A percentile compares a stretch with the other conserved stretches of the same genome.
Conservation (phyloP, 2,329 filamentous ascomycete species). For the Fusarium continuum region DNA sequence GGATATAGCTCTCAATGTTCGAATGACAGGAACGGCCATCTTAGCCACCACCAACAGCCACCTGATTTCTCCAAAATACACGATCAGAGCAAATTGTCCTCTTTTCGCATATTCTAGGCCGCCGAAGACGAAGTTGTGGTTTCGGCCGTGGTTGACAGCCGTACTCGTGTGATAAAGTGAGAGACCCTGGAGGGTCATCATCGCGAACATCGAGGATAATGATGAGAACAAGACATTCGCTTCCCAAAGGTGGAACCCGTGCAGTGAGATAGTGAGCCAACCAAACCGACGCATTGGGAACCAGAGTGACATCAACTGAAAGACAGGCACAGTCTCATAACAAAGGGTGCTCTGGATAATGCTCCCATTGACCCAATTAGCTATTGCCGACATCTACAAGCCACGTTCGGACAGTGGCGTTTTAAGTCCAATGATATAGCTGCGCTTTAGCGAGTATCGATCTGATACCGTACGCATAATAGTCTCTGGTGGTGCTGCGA, state of each 20-base stretch:
- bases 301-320: constrained; percentile 3
- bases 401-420: constrained; percentile 12
- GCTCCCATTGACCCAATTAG: not conserved
- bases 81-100: not conserved
- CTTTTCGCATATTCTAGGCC: not conserved
- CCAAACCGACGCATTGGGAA: constrained; percentile 14
- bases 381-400: constrained; percentile 21
- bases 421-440: constrained; percentile 12
- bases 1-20: not conserved
- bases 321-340: not conserved
- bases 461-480: constrained; percentile 19
- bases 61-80: constrained; percentile 14
- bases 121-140: constrained; percentile 1
- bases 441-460: constrained; percentile 27
- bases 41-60: not conserved
- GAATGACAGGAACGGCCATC: not conserved
- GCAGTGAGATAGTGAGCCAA: not conserved
- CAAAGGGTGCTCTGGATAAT: not conserved
- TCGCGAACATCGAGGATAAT: not conserved
- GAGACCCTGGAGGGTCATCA: not conserved
- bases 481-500: not conserved
- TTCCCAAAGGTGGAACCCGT: fast-evolving
- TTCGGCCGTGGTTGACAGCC: not conserved
- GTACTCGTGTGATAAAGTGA: constrained; percentile 9
- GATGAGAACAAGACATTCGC: not conserved